Base-by-base conservation (phyloP, 768 basidiomycete species). In the Ephemerocybe angulata region DNA sequence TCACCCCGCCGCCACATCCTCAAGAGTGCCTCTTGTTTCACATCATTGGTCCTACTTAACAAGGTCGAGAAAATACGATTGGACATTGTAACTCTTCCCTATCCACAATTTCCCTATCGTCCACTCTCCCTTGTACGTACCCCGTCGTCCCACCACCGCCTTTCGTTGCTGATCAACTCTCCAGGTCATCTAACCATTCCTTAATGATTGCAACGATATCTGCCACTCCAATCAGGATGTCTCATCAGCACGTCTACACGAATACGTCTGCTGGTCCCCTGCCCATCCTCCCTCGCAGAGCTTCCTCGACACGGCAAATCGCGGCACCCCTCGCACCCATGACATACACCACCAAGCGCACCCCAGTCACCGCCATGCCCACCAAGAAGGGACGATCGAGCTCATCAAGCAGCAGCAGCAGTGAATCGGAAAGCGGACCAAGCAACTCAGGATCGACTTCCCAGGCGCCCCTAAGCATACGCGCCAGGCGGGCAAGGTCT, bases 271-370 rank as follows among this genome's bases (percentile, higher is more conserved):
- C 81, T 2, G 72, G 72, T 7, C 79, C 86, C 52, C 78, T 87
- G n/a, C 86, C 86, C 15, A 72, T 79, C 49, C 75, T 88, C 50
- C 84, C 88, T 33, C 79, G 85, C 51, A 73, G 85, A 46, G 66
- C 63, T 31, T 63, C 72, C 60, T 68, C 67, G 60, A 44, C 68
- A 57, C 63, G 52, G 65, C 31, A 60, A 62, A 30, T 61, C 62
- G 21, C 56, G 19, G 40, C 51, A 19, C n/a, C 50, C 30, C 44
- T 41, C 24, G 15, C 15, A 42, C 19, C 50, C 50, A 17, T 30
- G 7, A 21, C 4, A 7, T 22, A 19, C 4, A 12, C 40, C 19
- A 24, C 24, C 30, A 41, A 50, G 29, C 43, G 50, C 28, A 29
- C 22, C 27, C 13, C 43, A 19, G 53, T 50, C 8, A 8, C 13